Evolutionary conservation across 352 stramenopile genomes (phyloP).

Genomic region (Elongisporangium prolatum): DNA sequence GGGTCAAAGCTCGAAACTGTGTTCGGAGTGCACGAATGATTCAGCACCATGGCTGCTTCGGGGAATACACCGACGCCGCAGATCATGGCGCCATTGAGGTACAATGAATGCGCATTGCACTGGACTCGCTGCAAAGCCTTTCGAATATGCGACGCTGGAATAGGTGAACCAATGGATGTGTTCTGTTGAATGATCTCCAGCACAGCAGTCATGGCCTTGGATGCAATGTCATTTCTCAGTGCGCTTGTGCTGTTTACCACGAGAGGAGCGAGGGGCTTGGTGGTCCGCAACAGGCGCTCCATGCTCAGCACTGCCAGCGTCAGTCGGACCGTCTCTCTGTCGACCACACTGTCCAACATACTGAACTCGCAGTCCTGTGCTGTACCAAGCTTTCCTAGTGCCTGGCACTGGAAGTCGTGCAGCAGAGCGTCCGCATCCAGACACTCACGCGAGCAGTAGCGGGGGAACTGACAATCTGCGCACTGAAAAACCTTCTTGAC

Average conservation of each 20-base stretch:
- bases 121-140: slow-evolving; percentile 36
- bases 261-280: slow-evolving; percentile 22
- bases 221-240: slow-evolving; percentile 10
- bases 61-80: slow-evolving; percentile 57
- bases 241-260: slow-evolving; percentile 6
- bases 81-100: slow-evolving; percentile 29
- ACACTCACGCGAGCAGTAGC: slow-evolving; percentile 51
- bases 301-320: slow-evolving; percentile 49
- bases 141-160: slow-evolving; percentile 17
- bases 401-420: slow-evolving; percentile 46
- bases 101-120: slow-evolving; percentile 54
- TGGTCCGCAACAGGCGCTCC: slow-evolving; percentile 40
- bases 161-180: no score
- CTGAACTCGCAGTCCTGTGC: not conserved
- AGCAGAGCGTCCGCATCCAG: slow-evolving; percentile 32
- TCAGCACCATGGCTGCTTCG: slow-evolving; percentile 60
- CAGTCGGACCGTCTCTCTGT: slow-evolving; percentile 46
- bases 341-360: slow-evolving; percentile 1
- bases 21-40: slow-evolving; percentile 66
- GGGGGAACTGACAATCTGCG: slow-evolving; percentile 37
- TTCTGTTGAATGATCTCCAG: no score
- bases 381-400: slow-evolving; percentile 17
- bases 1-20: slow-evolving; percentile 47
- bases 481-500: slow-evolving; percentile 46
- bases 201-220: not conserved